Evolutionary conservation across 2,329 filamentous ascomycete species (phyloP).

Genomic region (Polychaeton citri): DNA sequence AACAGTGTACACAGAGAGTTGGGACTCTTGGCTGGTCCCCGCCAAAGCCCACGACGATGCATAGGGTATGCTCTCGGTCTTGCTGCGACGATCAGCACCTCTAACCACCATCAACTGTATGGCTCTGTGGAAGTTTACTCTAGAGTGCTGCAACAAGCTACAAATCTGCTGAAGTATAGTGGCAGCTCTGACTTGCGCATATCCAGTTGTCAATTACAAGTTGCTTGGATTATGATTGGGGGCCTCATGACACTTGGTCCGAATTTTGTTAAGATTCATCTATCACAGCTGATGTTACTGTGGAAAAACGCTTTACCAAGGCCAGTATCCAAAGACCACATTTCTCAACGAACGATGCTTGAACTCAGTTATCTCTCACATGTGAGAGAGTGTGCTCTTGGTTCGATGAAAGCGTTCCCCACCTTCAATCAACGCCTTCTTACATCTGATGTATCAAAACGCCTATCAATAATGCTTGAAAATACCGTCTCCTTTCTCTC

Average conservation of each 20-base stretch:
- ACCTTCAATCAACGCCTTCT: constrained; percentile 85
- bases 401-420: constrained; percentile 81
- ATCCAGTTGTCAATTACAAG: constrained; percentile 89
- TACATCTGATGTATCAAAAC: constrained; percentile 85
- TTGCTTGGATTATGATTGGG: constrained; percentile 94
- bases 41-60: constrained; percentile 70
- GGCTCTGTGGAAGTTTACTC: constrained; percentile 94
- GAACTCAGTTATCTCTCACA: constrained; percentile 90
- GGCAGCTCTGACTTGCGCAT: constrained; percentile 80
- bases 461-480: constrained; percentile 86
- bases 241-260: constrained; percentile 92
- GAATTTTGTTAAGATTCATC: constrained; percentile 97
- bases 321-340: constrained; percentile 84
- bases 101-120: constrained; percentile 75
- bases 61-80: constrained; percentile 85
- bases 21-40: constrained; percentile 57
- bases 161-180: constrained; percentile 81
- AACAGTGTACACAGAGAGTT: constrained; percentile 86
- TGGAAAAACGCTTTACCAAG: constrained; percentile 98
- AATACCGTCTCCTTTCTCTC: constrained; percentile 86
- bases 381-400: constrained; percentile 85
- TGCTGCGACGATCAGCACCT: constrained; percentile 80
- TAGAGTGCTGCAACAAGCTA: constrained; percentile 79
- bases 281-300: constrained; percentile 80
- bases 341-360: constrained; percentile 65